A percentile compares a stretch with the other conserved stretches of the same genome.
Evolutionary conservation across 1,284 basidiomycete genomes (phyloP).

Genomic region (Coriolopsis trogii): DNA sequence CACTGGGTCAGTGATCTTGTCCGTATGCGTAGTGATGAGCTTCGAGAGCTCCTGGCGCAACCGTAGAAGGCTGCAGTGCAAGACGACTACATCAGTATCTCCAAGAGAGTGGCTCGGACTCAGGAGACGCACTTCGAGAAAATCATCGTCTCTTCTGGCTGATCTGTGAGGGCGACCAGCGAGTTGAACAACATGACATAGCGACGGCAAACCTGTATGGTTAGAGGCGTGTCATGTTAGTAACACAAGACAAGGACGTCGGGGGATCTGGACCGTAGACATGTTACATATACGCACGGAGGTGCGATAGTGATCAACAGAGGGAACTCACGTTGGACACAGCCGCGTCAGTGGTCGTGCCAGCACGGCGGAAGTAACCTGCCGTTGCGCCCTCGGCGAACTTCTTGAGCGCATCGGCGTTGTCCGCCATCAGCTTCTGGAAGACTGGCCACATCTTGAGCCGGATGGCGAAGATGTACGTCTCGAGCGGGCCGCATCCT

Average conservation of each 20-base stretch:
- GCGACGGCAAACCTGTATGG: constrained; percentile 56
- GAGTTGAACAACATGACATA: constrained; percentile 83
- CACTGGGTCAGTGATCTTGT: constrained; percentile 64
- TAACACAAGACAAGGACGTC: background rate
- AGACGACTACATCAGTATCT: constrained; percentile 1
- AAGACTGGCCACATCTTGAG: constrained; percentile 91
- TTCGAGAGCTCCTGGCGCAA: constrained; percentile 84
- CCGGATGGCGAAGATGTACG: constrained; percentile 78
- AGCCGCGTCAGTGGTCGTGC: constrained; percentile 68
- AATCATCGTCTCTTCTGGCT: constrained; percentile 92
- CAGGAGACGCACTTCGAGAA: constrained; percentile 77
- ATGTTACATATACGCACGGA: too few species aligned
- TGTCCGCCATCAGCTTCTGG: constrained; percentile 85
- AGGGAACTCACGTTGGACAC: constrained; percentile 58
- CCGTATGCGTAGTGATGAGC: constrained; percentile 74
- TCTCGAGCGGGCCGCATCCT: constrained; percentile 76
- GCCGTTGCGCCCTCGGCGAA: constrained; percentile 70
- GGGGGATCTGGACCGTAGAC: background rate
- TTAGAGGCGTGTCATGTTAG: background rate
- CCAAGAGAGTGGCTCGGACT: background rate
- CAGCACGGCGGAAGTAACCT: constrained; percentile 67
- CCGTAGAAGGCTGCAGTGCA: constrained; percentile 69
- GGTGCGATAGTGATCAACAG: background rate
- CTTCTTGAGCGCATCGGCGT: constrained; percentile 80
- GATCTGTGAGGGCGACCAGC: constrained; percentile 77